Conservation (phyloP, 2,329 filamentous ascomycete species). For the Stemphylium beticola region DNA sequence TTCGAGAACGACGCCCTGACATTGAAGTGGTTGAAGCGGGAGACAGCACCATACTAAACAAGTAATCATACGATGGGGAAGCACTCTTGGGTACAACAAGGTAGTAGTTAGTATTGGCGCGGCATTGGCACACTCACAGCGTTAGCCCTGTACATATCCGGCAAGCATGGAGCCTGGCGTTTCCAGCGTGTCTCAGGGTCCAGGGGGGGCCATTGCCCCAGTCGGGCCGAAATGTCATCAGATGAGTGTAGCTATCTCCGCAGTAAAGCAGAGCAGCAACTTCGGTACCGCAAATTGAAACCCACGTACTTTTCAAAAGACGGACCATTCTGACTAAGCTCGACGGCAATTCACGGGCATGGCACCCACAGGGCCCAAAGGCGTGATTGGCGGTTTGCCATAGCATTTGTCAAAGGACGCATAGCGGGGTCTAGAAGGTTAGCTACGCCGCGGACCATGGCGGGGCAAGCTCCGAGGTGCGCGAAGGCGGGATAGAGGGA, state of each 20-base stretch:
- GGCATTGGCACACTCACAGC: conserved; percentile 23
- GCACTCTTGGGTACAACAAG: conserved; percentile 5
- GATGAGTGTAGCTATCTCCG: conserved; percentile 7
- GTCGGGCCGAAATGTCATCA: conserved; percentile 11
- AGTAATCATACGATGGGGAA: conserved; percentile 1
- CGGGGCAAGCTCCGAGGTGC: conserved; percentile 22
- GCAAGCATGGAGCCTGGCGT: conserved; percentile 23
- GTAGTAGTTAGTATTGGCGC: conserved; percentile 23
- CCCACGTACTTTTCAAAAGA: background rate
- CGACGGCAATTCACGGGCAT: conserved; percentile 35
- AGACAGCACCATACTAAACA: conserved; percentile 67
- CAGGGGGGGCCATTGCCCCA: conserved; percentile 15
- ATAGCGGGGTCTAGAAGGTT: conserved; percentile 24
- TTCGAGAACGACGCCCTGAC: conserved; percentile 77
- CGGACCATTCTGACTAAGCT: conserved; percentile 13
- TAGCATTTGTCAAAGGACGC: conserved; percentile 33
- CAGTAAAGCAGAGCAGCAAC: background rate
- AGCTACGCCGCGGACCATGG: conserved; percentile 13
- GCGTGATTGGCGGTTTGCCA: conserved; percentile 23
- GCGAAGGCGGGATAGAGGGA: conserved; percentile 25
- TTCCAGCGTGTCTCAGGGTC: conserved; percentile 11
- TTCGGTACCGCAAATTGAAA: background rate
- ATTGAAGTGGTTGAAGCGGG: conserved; percentile 80
- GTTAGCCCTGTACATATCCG: conserved; percentile 15
- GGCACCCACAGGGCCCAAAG: background rate